Evolutionary conservation across 148 eudicot species (phyloP), one percentile per base, ranked within the genome.

Genomic region (Fallopia convolvulus): DNA sequence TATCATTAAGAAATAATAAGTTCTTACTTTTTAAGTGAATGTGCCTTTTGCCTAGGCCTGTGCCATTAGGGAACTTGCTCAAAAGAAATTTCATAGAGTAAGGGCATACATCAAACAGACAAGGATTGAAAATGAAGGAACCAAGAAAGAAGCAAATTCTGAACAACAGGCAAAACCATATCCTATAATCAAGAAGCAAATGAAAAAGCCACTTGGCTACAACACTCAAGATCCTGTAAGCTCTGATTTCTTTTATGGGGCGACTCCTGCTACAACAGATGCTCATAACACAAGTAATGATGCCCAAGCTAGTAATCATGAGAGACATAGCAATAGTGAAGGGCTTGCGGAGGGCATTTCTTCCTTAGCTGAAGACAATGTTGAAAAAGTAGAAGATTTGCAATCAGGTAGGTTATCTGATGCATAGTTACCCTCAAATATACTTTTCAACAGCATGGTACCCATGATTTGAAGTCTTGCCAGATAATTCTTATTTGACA

Each of bases 31-130:
- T 55, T 17, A 68, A 36, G 20, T 17, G 42, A 68, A 33, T 36
- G 46, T 68, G 42, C 10, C 44, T 74, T 81, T 84, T 74, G 42
- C 55, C 71, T 78, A 95, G 99, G 99, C 99, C 76, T 85, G 90
- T 46, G 70, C 94, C 72, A 95, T 95, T 68, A 90, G 86, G 83
- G 99, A 95, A 84, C 86, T 88, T 76, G 97, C 97, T 44, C 89
- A 83, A 85, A 87, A 70, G 87, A 91, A 92, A 83, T 89, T 91
- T 77, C 83, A 87, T 74, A 89, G 88, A 60, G 52, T 89, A 79
- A 86, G 94, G 84, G 5, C 48, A 61, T 85, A 81, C 68, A 58
- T 77, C 76, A 87, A 84, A 77, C 85, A 79, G 44, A 82, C 79
- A 63, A 82, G 81, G 71, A 21, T 77, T 36, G 87, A 84, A 75